These are phyloP conservation scores for Gaeumannomyces sp. DNA, from an alignment of 2,329 filamentous ascomycete genomes.

Conservation along the genomic window DNA sequence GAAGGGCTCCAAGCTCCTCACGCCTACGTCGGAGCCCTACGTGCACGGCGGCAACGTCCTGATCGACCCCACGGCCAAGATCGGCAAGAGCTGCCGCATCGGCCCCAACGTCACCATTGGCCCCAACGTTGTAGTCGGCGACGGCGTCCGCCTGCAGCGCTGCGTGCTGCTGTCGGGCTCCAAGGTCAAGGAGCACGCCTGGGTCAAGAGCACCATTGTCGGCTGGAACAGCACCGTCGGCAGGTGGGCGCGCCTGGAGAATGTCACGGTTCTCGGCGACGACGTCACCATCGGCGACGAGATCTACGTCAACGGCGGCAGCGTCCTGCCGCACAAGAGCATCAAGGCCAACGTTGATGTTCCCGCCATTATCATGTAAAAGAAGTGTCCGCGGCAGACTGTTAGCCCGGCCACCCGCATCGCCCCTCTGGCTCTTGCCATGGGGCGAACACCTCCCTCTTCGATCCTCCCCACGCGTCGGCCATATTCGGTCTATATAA, in stretches of 20 bases:
- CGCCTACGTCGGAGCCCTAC: conserved; percentile 65
- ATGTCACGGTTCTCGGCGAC: conserved; percentile 95
- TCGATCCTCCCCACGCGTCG: no score
- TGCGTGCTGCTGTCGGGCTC: conserved; percentile 83
- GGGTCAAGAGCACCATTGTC: conserved; percentile 98
- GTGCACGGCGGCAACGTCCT: conserved; percentile 93
- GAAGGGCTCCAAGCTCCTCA: conserved; percentile 79
- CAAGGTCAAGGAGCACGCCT: conserved; percentile 97
- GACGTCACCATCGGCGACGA: conserved; percentile 97
- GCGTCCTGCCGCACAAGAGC: conserved; percentile 93
- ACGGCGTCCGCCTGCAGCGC: conserved; percentile 89
- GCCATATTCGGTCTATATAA: no score
- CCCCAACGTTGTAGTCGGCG: conserved; percentile 83
- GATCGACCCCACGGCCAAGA: conserved; percentile 89
- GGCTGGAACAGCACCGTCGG: conserved; percentile 97
- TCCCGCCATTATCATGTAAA: conserved; percentile 62
- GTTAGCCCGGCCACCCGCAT: no score
- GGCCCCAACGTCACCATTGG: conserved; percentile 96
- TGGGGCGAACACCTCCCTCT: no score
- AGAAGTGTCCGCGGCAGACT: no score
- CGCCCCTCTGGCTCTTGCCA: no score
- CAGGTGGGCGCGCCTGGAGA: conserved; percentile 93
- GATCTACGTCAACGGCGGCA: conserved; percentile 96
- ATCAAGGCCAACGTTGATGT: conserved; percentile 97
- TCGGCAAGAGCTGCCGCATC: conserved; percentile 97